Evolutionary conservation across 768 basidiomycete species (phyloP).

Genomic region (Phlegmacium glaucopus): DNA sequence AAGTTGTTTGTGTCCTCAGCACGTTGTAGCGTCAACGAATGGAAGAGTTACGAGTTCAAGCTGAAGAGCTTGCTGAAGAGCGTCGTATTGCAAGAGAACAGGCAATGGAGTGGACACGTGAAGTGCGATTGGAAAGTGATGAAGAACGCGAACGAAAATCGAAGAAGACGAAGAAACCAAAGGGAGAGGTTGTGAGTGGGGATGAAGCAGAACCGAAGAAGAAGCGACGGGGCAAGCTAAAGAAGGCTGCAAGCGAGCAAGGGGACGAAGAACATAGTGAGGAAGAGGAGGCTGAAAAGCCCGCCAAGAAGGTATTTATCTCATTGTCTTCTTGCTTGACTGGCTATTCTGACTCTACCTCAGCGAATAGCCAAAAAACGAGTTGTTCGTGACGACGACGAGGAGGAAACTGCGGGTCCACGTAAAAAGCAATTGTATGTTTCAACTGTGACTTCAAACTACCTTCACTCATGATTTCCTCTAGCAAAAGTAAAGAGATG

Average conservation of each 20-base stretch:
- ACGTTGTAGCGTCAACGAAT: conserved; percentile 50
- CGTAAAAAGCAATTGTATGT: conserved; percentile 78
- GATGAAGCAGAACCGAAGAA: conserved; percentile 70
- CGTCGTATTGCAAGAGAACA: conserved; percentile 75
- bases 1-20: not conserved
- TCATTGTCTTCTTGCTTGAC: not conserved
- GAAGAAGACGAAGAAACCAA: conserved; percentile 52
- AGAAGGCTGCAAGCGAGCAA: conserved; percentile 48
- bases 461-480: conserved; percentile 6
- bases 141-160: conserved; percentile 73
- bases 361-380: conserved; percentile 65
- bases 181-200: conserved; percentile 49
- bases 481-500: conserved; percentile 85
- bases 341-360: conserved; percentile 14
- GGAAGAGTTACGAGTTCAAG: conserved; percentile 65
- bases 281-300: conserved; percentile 63
- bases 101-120: conserved; percentile 73
- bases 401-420: conserved; percentile 57
- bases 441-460: not conserved
- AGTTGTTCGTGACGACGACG: conserved; percentile 77
- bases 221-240: conserved; percentile 67
- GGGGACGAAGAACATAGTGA: conserved; percentile 68
- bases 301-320: conserved; percentile 60
- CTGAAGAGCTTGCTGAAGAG: conserved; percentile 77
- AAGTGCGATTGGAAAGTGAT: conserved; percentile 67